Conservation (phyloP, 345 rosid species). For the Salix koriyanagi region DNA sequence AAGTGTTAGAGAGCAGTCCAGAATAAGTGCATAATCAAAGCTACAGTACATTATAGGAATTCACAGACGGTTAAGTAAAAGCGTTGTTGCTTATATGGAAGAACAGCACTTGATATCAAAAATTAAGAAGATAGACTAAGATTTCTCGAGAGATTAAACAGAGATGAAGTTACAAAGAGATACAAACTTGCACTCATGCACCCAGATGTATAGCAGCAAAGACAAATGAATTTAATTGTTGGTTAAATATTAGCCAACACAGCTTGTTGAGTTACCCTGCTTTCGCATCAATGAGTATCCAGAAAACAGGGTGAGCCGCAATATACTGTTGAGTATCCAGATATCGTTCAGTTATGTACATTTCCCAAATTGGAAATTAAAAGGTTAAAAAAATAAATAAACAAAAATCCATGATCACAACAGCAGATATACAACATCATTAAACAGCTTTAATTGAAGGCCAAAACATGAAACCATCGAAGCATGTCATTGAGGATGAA, state of each 20-base stretch:
- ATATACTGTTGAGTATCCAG: background rate
- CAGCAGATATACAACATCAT: background rate
- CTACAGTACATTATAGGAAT: background rate
- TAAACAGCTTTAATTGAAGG: background rate
- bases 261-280: background rate
- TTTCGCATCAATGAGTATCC: too few species aligned
- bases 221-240: background rate
- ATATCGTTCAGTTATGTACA: background rate
- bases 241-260: background rate
- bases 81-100: background rate
- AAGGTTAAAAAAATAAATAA: background rate
- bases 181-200: background rate
- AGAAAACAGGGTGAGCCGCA: too few species aligned
- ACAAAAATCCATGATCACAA: background rate
- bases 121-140: background rate
- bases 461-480: background rate
- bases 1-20: background rate
- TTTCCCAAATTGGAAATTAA: background rate
- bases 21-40: constrained; percentile 1
- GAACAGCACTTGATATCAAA: background rate
- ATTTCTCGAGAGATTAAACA: background rate
- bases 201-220: background rate
- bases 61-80: background rate
- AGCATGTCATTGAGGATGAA: background rate
- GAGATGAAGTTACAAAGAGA: background rate